Conservation (phyloP, 2,329 filamentous ascomycete species). For the Verticillium albo-atrum region DNA sequence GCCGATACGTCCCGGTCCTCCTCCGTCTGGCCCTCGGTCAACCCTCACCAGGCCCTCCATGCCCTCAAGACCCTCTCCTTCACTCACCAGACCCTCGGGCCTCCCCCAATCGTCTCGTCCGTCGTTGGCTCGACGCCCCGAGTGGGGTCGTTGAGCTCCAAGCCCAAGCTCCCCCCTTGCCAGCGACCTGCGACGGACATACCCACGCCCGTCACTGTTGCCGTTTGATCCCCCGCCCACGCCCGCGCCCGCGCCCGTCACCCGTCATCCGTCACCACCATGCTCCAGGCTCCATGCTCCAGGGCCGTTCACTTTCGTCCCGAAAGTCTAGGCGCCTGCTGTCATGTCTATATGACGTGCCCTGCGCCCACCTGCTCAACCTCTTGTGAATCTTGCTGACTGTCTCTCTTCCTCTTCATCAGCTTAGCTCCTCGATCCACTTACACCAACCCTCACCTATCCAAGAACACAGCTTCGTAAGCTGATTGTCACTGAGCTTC, state of each 20-base stretch:
- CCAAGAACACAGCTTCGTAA: not conserved
- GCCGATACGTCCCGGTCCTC: not conserved
- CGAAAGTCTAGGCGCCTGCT: not conserved
- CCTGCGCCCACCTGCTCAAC: not conserved
- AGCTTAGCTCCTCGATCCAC: not conserved
- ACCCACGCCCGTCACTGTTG: not conserved
- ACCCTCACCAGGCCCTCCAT: not conserved
- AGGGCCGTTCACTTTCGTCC: not conserved
- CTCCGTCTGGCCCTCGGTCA: not conserved
- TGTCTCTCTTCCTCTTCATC: not conserved
- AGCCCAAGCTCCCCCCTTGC: not conserved
- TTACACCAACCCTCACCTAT: not conserved
- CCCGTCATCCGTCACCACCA: not conserved
- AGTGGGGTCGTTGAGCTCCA: not conserved
- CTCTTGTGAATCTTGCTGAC: not conserved
- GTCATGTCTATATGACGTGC: not conserved
- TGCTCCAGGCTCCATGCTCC: no score
- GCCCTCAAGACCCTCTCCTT: not conserved
- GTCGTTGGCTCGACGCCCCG: not conserved
- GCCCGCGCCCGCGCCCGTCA: no score
- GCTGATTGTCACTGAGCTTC: not conserved
- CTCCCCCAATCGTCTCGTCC: not conserved
- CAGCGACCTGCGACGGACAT: not conserved
- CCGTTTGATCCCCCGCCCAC: not conserved
- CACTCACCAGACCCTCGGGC: not conserved